Percentiles rank a stretch among this genome's conserved stretches.
Evolutionary conservation across 73 alveolate species (phyloP).

Genomic region (Symbiodinium natans): DNA sequence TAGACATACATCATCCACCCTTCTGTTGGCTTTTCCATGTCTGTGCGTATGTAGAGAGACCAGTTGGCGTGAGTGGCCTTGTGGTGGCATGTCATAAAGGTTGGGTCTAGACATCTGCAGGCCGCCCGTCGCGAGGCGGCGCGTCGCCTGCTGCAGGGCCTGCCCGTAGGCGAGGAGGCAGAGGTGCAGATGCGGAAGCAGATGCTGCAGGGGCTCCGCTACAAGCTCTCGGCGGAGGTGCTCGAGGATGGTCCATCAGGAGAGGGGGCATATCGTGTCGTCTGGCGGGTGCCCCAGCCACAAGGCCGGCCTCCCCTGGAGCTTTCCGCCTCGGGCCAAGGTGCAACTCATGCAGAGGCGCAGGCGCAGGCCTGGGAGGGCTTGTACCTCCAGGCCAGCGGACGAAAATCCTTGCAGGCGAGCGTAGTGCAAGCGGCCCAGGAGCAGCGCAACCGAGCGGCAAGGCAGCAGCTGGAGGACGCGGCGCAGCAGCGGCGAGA

Average conservation of each 20-base stretch:
- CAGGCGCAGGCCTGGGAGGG: slow-evolving; percentile 38
- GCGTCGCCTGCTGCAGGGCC: slow-evolving; percentile 6
- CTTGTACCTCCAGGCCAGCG: slow-evolving; percentile 38
- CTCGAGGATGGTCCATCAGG: background rate
- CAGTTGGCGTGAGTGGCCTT: too few relatives aligned
- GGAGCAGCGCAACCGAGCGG: slow-evolving; percentile 27
- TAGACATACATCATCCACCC: too few relatives aligned
- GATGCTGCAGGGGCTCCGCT: slow-evolving; percentile 79
- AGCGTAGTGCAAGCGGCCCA: slow-evolving; percentile 5
- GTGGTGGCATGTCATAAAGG: background rate
- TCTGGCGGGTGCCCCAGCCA: slow-evolving; percentile 78
- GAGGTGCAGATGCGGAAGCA: slow-evolving; percentile 81
- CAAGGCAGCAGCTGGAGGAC: slow-evolving; percentile 29
- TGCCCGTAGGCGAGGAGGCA: slow-evolving; percentile 71
- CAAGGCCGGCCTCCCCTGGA: slow-evolving; percentile 30
- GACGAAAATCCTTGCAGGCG: background rate
- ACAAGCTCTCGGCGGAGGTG: slow-evolving; percentile 71
- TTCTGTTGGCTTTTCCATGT: too few relatives aligned
- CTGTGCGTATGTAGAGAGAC: too few relatives aligned
- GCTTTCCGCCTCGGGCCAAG: slow-evolving; percentile 49
- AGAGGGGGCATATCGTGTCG: slow-evolving; percentile 6
- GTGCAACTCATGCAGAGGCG: slow-evolving; percentile 26
- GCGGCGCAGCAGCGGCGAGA: slow-evolving; percentile 56
- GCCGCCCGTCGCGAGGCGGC: slow-evolving; percentile 76
- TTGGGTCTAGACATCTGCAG: too few relatives aligned